Percentiles rank a stretch among this genome's conserved stretches.
Evolutionary conservation across 306 rosid species (phyloP).

Genomic region (Prunus mongolica): DNA sequence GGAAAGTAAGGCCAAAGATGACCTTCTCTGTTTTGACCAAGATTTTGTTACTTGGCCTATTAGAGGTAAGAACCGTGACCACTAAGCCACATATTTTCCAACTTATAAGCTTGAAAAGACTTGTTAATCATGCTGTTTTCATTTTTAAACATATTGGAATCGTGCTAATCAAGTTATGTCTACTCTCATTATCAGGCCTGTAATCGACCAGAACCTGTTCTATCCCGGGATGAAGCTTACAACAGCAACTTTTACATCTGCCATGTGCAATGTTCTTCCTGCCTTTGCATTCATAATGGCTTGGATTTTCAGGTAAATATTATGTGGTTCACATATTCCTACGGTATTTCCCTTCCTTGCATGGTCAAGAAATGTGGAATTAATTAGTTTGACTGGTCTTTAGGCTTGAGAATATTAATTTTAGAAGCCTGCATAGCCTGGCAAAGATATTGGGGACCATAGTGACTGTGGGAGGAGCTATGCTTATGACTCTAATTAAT

Average conservation of each 20-base stretch:
- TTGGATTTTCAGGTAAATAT: constrained; percentile 33
- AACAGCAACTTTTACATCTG: constrained; percentile 48
- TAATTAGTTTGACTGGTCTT: not conserved
- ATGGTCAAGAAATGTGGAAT: not conserved
- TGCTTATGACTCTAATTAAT: constrained; percentile 38
- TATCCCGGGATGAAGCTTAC: constrained; percentile 50
- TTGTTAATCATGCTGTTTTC: not conserved
- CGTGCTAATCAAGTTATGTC: not conserved
- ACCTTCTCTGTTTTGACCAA: constrained; percentile 29
- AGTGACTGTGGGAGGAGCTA: constrained; percentile 53
- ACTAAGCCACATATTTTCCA: not conserved
- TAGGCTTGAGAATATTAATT: constrained; percentile 48
- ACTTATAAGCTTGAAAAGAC: not conserved
- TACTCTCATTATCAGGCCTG: constrained; percentile 34
- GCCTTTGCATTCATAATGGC: constrained; percentile 58
- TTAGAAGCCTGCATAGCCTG: constrained; percentile 31
- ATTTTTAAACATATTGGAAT: not conserved
- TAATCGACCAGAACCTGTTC: constrained; percentile 52
- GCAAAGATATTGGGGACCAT: constrained; percentile 43
- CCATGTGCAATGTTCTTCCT: constrained; percentile 56
- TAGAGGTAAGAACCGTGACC: constrained; percentile 29
- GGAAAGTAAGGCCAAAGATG: constrained; percentile 53
- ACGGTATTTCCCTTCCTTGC: not conserved
- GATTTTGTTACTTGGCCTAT: constrained; percentile 33
- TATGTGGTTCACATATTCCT: not conserved